Percentiles rank a stretch among this genome's conserved stretches.
Conservation (phyloP, 139 green algal genomes). For the Chlorella sp. region DNA sequence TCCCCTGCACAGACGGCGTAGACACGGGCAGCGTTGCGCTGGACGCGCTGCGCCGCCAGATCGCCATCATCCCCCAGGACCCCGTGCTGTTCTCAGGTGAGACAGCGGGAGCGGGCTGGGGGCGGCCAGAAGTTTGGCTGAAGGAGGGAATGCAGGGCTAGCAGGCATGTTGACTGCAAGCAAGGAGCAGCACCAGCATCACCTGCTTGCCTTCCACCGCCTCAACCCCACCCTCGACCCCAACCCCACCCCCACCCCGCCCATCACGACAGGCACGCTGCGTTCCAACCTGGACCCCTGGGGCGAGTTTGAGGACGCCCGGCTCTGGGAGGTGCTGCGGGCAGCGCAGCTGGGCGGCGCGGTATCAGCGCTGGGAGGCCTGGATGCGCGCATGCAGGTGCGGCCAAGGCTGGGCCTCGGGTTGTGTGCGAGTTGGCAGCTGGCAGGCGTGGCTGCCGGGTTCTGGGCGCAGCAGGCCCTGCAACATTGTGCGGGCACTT, state of each 20-base stretch:
- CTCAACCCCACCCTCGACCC: background rate
- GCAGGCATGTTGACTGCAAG: too few relatives aligned
- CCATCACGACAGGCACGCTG: conserved; percentile 61
- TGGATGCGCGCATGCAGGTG: conserved; percentile 72
- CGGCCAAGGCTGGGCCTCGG: too few relatives aligned
- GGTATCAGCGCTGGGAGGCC: conserved; percentile 61
- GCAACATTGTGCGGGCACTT: too few relatives aligned
- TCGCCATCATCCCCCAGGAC: conserved; percentile 88
- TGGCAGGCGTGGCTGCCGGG: too few relatives aligned
- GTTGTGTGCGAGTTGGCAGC: too few relatives aligned
- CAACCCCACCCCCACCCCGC: too few relatives aligned
- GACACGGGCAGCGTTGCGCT: conserved; percentile 73
- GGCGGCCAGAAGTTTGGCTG: too few relatives aligned
- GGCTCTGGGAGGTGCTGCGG: conserved; percentile 75
- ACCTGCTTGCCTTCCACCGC: background rate
- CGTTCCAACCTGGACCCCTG: conserved; percentile 87
- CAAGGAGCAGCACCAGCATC: too few relatives aligned
- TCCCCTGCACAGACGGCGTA: conserved; percentile 72
- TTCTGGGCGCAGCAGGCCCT: too few relatives aligned
- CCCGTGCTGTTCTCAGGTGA: conserved; percentile 79
- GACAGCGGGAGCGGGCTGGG: background rate
- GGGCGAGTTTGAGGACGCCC: conserved; percentile 52
- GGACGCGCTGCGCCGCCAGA: conserved; percentile 72
- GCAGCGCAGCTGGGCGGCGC: conserved; percentile 63
- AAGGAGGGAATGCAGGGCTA: too few relatives aligned